phyloP scores from a whole-genome alignment of 345 rosid genomes.

The Camelina neglecta region DNA sequence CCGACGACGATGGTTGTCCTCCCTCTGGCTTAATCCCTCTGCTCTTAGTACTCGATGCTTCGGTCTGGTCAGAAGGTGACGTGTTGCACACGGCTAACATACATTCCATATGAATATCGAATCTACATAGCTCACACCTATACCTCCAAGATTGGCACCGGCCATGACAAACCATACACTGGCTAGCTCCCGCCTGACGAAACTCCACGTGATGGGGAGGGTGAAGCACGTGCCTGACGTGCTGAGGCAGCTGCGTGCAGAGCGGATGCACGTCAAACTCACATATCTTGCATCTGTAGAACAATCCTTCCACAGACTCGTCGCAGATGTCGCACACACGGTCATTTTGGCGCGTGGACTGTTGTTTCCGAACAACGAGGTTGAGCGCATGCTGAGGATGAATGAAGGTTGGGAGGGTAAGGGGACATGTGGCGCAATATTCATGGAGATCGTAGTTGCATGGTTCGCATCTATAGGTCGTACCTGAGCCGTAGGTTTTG shows the following conservation, averaged over 20 bases:
- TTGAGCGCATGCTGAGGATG: conserved; percentile 46
- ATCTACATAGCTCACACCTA: conserved; percentile 45
- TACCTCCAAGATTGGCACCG: conserved; percentile 50
- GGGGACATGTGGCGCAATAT: conserved; percentile 48
- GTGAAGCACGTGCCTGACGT: conserved; percentile 44
- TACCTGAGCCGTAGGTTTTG: conserved; percentile 45
- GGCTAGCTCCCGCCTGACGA: conserved; percentile 18
- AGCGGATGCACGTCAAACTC: conserved; percentile 50
- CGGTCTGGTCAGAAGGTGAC: conserved; percentile 23
- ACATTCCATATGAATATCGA: conserved; percentile 52
- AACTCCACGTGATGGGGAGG: conserved; percentile 44
- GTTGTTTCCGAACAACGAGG: conserved; percentile 40
- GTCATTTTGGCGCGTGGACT: conserved; percentile 31
- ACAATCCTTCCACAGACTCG: conserved; percentile 45
- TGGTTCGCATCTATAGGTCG: conserved; percentile 33
- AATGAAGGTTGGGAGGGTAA: conserved; percentile 39
- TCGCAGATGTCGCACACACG: conserved; percentile 47
- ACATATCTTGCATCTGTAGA: conserved; percentile 49
- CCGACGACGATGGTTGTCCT: conserved; percentile 17
- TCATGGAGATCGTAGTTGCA: conserved; percentile 54
- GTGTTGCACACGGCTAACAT: conserved; percentile 31
- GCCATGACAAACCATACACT: conserved; percentile 44
- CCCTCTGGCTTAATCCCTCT: conserved; percentile 12
- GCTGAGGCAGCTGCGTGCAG: conserved; percentile 47
- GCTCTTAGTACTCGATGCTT: background rate